phyloP scores from a whole-genome alignment of 345 rosid species.

The Hibiscus trionum region DNA sequence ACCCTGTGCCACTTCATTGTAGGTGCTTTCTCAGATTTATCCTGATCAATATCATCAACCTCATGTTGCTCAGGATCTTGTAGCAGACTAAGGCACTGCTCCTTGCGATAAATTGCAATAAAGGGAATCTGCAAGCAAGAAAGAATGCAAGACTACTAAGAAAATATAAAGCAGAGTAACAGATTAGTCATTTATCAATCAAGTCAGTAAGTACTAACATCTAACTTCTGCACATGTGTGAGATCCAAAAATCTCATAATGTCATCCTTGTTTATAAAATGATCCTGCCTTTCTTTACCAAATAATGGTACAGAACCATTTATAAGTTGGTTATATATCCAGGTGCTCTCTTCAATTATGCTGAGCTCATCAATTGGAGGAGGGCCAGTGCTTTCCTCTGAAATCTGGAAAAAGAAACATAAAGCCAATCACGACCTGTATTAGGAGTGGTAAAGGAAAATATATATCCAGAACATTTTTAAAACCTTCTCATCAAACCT shows the following conservation, averaged over 20 bases:
- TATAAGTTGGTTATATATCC: slow-evolving; percentile 65
- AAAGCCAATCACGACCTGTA: background rate
- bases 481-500: slow-evolving; percentile 37
- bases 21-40: slow-evolving; percentile 39
- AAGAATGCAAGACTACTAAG: slow-evolving; percentile 10
- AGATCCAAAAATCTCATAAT: slow-evolving; percentile 62
- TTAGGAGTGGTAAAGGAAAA: slow-evolving; percentile 11
- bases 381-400: slow-evolving; percentile 67
- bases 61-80: slow-evolving; percentile 40
- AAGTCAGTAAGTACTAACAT: slow-evolving; percentile 32
- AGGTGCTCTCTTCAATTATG: slow-evolving; percentile 58
- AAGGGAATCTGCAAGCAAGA: slow-evolving; percentile 66
- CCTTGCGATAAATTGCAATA: slow-evolving; percentile 92
- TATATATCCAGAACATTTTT: background rate
- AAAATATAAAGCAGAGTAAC: background rate
- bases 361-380: slow-evolving; percentile 54
- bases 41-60: slow-evolving; percentile 40
- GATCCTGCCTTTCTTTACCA: slow-evolving; percentile 21
- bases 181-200: background rate
- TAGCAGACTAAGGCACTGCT: slow-evolving; percentile 75
- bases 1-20: slow-evolving; percentile 83
- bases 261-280: slow-evolving; percentile 52
- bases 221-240: slow-evolving; percentile 47
- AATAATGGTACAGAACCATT: slow-evolving; percentile 35
- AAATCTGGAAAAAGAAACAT: slow-evolving; percentile 37